These are phyloP conservation scores for Lipomyces kockii DNA, from an alignment of 805 yeast genomes.

Conservation along the genomic window DNA sequence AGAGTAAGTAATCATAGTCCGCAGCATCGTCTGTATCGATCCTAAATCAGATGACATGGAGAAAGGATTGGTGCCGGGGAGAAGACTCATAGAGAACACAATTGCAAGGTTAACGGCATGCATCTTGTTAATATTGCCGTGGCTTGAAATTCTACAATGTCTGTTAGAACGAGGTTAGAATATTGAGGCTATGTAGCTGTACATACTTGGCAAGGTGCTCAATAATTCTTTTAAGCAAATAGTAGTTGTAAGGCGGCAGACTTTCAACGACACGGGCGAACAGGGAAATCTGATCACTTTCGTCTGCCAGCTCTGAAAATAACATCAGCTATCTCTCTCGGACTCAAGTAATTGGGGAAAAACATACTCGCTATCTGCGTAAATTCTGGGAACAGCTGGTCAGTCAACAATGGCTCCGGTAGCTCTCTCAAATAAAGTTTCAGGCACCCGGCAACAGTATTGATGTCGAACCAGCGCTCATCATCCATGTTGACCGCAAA, in stretches of 20 bases:
- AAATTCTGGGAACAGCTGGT: conserved; percentile 63
- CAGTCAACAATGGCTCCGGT: conserved; percentile 84
- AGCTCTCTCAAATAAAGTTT: conserved; percentile 82
- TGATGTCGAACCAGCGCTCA: conserved; percentile 75
- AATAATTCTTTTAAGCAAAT: conserved; percentile 67
- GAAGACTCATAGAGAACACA: conserved; percentile 72
- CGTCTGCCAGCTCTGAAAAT: conserved; percentile 17
- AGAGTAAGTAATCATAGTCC: conserved; percentile 51
- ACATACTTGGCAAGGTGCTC: conserved; percentile 62
- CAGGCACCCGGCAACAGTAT: conserved; percentile 80
- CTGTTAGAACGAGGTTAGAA: not conserved
- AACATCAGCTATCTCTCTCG: not conserved
- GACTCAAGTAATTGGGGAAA: not conserved
- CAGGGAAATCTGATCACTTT: conserved; percentile 18
- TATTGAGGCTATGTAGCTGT: not conserved
- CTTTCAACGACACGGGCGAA: conserved; percentile 43
- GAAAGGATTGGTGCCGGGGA: conserved; percentile 38
- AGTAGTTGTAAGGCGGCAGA: conserved; percentile 70
- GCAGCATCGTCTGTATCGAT: conserved; percentile 58
- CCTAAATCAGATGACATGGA: conserved; percentile 57
- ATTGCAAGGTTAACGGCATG: conserved; percentile 87
- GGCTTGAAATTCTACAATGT: conserved; percentile 55
- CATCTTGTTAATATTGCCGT: conserved; percentile 78
- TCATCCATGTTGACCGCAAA: conserved; percentile 52
- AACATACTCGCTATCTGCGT: conserved; percentile 71